Evolutionary conservation across 805 yeast genomes (phyloP), one percentile per base, ranked within the genome.

Genomic region (Brettanomyces nanus): DNA sequence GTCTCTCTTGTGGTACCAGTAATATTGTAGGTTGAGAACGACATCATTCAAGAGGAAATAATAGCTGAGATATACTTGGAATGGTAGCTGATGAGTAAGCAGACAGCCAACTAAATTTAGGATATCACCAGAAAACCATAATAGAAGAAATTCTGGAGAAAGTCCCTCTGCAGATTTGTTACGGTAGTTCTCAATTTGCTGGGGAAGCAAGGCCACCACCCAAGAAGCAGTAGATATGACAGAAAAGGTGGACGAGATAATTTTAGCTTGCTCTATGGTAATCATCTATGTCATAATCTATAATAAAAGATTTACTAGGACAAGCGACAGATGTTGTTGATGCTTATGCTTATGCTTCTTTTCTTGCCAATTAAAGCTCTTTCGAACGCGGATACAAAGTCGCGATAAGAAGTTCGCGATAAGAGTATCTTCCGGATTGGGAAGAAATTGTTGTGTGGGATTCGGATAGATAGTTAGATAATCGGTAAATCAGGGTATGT

Each of bases 31-130:
- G 34, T 78, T 67, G 21, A 89, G 64, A 9, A 85, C 63, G 19
- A 71, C 38, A 58, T 89, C 97, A 44, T 84, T 82, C 40, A 68
- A 59, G 36, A 90, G 64, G 54, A 84, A 87, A 59, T 89, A 89
- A 2, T 71, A 41, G 0, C 94, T 85, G 14, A 87, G 62, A 18
- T 77, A 62, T 9, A 77, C 71, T 54, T 87, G 97, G 59, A 87
- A 89, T n/a, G 80, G 76, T 33, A 86, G 63, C 43, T 89, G 96
- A 5, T 73, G 55, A 0, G 95, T 86, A 33, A 86, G 54, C 0
- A 84, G 42, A 43, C 95, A 85, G 0, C 96, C 97, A 0, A 71
- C 33, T 21, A 80, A 57, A 28, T 56, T 53, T 9, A 49, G 46
- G 15, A 56, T 37, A 35, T 62, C 67, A 14, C 65, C 66, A 7